phyloP scores from a whole-genome alignment of 1,284 basidiomycete species.

The Irpex lacteus region DNA sequence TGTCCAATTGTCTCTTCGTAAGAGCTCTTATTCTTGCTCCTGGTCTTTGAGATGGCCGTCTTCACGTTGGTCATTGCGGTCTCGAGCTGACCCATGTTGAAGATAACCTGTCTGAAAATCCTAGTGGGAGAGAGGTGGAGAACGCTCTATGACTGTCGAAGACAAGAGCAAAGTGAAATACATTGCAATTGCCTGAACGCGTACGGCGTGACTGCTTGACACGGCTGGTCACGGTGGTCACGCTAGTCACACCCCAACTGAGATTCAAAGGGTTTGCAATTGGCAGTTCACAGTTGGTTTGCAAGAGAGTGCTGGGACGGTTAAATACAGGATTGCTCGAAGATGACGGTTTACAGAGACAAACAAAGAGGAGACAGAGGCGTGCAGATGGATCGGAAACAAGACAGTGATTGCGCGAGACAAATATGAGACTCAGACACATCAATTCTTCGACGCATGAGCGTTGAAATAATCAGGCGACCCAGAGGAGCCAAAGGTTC shows the following conservation, averaged over 20 bases:
- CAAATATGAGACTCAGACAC: no score
- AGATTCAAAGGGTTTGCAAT: no score
- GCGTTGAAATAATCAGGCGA: not conserved
- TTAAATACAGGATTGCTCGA: not conserved
- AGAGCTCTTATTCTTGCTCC: slow-evolving; percentile 14
- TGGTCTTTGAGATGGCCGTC: slow-evolving; percentile 14
- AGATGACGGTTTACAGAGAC: not conserved
- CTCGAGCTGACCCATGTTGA: slow-evolving; percentile 2
- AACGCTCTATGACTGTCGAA: no score
- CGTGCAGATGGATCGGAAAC: no score
- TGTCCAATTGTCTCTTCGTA: slow-evolving; percentile 15
- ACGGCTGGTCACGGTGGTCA: not conserved
- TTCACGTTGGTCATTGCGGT: slow-evolving; percentile 6
- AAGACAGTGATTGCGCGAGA: no score
- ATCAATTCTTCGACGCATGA: not conserved
- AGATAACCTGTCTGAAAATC: not conserved
- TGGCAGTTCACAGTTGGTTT: no score
- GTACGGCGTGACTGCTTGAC: not conserved
- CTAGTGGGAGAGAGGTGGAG: not conserved
- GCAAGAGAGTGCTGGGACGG: no score
- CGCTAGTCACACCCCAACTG: not conserved
- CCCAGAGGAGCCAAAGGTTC: not conserved
- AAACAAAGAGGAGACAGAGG: not conserved
- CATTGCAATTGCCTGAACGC: not conserved
- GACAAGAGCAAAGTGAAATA: not conserved